Conservation (phyloP, 2,329 filamentous ascomycete genomes). For the Volutella citrinella region DNA sequence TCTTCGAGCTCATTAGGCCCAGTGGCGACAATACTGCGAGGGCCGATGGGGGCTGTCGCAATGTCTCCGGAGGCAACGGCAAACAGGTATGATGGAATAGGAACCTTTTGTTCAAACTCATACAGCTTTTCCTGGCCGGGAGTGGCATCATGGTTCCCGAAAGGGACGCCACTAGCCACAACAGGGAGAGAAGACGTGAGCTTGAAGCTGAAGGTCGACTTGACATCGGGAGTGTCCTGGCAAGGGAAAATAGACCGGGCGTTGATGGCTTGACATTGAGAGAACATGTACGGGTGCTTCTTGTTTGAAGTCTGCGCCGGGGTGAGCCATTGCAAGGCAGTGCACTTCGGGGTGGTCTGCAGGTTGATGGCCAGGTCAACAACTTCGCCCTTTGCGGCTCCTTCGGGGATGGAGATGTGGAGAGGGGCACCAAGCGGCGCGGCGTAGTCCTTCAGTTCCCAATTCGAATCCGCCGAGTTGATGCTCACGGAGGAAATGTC, state of each 20-base stretch:
- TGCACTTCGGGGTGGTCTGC: slow-evolving; percentile 82
- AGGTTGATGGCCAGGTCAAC: slow-evolving; percentile 63
- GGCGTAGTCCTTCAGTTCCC: slow-evolving; percentile 65
- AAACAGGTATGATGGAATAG: slow-evolving; percentile 92
- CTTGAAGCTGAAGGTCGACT: slow-evolving; percentile 89
- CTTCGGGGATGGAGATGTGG: slow-evolving; percentile 58
- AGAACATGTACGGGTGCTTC: slow-evolving; percentile 97
- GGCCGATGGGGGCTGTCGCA: slow-evolving; percentile 79
- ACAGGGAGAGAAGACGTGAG: slow-evolving; percentile 84
- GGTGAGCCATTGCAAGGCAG: slow-evolving; percentile 92
- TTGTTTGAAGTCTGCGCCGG: slow-evolving; percentile 93
- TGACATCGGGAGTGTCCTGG: slow-evolving; percentile 96
- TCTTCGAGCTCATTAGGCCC: slow-evolving; percentile 81
- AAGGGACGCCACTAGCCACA: slow-evolving; percentile 79
- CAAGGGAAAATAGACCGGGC: slow-evolving; percentile 92
- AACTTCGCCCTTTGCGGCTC: slow-evolving; percentile 49
- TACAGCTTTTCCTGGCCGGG: slow-evolving; percentile 62
- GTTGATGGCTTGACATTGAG: slow-evolving; percentile 95
- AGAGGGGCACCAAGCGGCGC: slow-evolving; percentile 76
- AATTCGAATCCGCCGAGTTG: slow-evolving; percentile 60
- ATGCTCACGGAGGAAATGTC: slow-evolving; percentile 70
- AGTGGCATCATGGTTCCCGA: slow-evolving; percentile 41
- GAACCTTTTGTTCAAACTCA: slow-evolving; percentile 83
- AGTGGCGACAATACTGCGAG: slow-evolving; percentile 78
- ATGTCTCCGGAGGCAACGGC: slow-evolving; percentile 88